Evolutionary conservation across 2,329 filamentous ascomycete species (phyloP).

Genomic region (Rutstroemia sp.): DNA sequence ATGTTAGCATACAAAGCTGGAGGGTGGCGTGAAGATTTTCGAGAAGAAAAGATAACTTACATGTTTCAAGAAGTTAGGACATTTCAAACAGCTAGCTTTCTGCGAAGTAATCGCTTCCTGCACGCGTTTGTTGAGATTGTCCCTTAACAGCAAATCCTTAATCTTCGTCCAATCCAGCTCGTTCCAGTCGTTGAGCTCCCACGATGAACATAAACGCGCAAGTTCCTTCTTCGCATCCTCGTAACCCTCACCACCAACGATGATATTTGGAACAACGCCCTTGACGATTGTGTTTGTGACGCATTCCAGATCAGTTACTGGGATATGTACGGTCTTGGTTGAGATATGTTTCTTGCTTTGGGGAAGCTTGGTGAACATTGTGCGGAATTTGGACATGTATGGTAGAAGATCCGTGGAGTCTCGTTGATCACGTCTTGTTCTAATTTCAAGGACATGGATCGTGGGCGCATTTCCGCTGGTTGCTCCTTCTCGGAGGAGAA

Average conservation of each 20-base stretch:
- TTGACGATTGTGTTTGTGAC: constrained; percentile 63
- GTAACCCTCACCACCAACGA: constrained; percentile 43
- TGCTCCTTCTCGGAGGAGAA: constrained; percentile 70
- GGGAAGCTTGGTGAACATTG: constrained; percentile 60
- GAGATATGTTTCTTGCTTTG: constrained; percentile 59
- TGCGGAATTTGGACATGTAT: constrained; percentile 65
- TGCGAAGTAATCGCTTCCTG: constrained; percentile 57
- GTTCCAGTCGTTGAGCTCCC: constrained; percentile 69
- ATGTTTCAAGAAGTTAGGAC: constrained; percentile 79
- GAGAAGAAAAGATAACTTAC: constrained; percentile 43
- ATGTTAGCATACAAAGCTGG: not conserved
- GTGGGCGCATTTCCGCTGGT: constrained; percentile 57
- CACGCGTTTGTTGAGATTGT: constrained; percentile 66
- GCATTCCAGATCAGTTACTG: constrained; percentile 74
- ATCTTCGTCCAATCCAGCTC: constrained; percentile 78
- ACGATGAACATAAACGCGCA: constrained; percentile 60
- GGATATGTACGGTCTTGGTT: constrained; percentile 61
- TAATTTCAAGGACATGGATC: constrained; percentile 74
- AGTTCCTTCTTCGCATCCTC: constrained; percentile 60
- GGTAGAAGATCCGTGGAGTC: constrained; percentile 82
- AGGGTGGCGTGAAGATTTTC: not conserved
- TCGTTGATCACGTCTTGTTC: constrained; percentile 57
- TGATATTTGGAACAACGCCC: constrained; percentile 53
- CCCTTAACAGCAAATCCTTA: constrained; percentile 74
- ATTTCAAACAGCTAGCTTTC: constrained; percentile 58